phyloP scores from a whole-genome alignment of 2,329 filamentous ascomycete genomes.

The Neonectria faginata region DNA sequence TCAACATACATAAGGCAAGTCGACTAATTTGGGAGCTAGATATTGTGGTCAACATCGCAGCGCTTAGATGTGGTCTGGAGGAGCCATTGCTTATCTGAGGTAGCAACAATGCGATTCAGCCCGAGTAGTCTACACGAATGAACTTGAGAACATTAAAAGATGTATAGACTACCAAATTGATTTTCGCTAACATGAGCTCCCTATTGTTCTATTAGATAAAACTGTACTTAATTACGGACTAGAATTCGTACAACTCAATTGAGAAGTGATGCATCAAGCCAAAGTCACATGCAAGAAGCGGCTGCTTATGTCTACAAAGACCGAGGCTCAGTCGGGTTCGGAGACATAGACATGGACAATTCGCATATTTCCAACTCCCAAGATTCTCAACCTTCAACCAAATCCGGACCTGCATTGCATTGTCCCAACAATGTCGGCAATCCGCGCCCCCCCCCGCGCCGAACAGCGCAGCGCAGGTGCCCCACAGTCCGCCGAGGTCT shows the following conservation, averaged over 20 bases:
- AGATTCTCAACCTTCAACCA: not conserved
- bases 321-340: not conserved
- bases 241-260: not conserved
- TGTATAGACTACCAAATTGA: too few relatives aligned
- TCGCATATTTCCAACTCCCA: not conserved
- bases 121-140: not conserved
- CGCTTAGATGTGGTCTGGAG: not conserved
- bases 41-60: not conserved
- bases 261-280: not conserved
- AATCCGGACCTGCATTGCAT: not conserved
- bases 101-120: too few relatives aligned
- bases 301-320: not conserved
- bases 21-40: not conserved
- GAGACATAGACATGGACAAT: too few relatives aligned
- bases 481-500: constrained; percentile 19
- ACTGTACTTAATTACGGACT: too few relatives aligned
- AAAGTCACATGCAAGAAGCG: not conserved
- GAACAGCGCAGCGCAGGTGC: not conserved
- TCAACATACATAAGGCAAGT: not conserved
- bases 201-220: too few relatives aligned
- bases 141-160: too few relatives aligned
- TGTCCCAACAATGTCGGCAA: constrained; percentile 11
- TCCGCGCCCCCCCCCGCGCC: not conserved
- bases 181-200: too few relatives aligned
- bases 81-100: too few relatives aligned